Percentiles rank a stretch among this genome's conserved stretches.
Conservation (phyloP, 768 basidiomycete genomes). For the Lenzites betulinus region DNA sequence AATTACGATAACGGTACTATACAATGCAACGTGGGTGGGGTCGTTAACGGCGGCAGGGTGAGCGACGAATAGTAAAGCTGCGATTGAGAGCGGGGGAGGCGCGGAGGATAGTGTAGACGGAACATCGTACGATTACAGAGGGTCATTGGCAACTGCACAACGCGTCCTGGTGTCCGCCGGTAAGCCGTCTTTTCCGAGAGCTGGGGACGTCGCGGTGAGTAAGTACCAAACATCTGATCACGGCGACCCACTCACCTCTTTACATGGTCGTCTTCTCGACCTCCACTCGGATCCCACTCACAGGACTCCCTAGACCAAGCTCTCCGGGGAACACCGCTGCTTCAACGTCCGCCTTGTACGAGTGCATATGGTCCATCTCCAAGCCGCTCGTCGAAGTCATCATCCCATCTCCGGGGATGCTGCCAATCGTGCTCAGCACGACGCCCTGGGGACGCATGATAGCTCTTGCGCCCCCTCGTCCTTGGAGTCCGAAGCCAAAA, state of each 20-base stretch:
- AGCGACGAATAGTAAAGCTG: not conserved
- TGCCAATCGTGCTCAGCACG: constrained; percentile 33
- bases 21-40: constrained; percentile 16
- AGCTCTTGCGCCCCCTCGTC: constrained; percentile 27
- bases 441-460: constrained; percentile 30
- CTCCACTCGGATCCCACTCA: constrained; percentile 34
- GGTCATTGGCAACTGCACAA: not conserved
- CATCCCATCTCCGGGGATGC: constrained; percentile 28
- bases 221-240: not conserved
- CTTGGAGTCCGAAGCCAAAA: constrained; percentile 26
- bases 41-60: not conserved
- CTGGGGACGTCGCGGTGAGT: not conserved
- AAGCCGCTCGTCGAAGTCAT: constrained; percentile 25
- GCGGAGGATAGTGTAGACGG: constrained; percentile 4
- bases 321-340: constrained; percentile 16
- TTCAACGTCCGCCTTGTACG: constrained; percentile 27
- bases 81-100: not conserved
- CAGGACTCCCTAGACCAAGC: constrained; percentile 20
- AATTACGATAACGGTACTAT: constrained; percentile 15
- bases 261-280: constrained; percentile 37
- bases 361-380: constrained; percentile 30
- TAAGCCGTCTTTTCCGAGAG: constrained; percentile 5
- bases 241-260: not conserved
- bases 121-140: constrained; percentile 16
- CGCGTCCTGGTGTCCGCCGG: not conserved